Conservation (phyloP, 805 yeast species). For the Candida xyloterini region DNA sequence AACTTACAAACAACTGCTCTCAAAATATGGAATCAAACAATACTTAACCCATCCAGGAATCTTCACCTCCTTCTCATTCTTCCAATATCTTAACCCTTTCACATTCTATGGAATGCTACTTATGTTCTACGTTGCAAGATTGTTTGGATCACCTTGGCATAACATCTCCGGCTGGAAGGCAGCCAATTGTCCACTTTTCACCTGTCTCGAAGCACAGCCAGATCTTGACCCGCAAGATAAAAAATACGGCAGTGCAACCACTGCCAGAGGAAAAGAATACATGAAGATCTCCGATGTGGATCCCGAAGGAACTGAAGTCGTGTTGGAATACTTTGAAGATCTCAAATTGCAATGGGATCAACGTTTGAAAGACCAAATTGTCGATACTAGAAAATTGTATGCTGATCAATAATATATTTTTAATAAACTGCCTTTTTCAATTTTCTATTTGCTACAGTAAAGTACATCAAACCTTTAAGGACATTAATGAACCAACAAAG, state of each 20-base stretch:
- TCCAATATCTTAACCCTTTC: constrained; percentile 68
- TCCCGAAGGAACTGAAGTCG: constrained; percentile 59
- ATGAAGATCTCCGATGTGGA: constrained; percentile 55
- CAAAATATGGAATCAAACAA: constrained; percentile 56
- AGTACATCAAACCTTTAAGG: constrained; percentile 36
- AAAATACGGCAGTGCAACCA: constrained; percentile 72
- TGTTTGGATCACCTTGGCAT: constrained; percentile 83
- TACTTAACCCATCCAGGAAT: constrained; percentile 93
- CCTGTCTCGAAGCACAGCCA: constrained; percentile 53
- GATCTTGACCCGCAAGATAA: constrained; percentile 40
- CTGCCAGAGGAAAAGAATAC: constrained; percentile 61
- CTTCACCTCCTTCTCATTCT: constrained; percentile 78
- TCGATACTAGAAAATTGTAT: constrained; percentile 27
- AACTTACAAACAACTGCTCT: constrained; percentile 49
- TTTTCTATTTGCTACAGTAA: constrained; percentile 5
- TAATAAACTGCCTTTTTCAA: background rate
- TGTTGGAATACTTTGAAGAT: constrained; percentile 58
- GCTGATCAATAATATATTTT: constrained; percentile 2
- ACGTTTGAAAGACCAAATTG: constrained; percentile 68
- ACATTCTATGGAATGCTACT: constrained; percentile 84
- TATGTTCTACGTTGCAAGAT: constrained; percentile 79
- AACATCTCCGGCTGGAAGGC: constrained; percentile 85
- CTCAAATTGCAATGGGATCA: constrained; percentile 70
- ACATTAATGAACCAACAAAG: constrained; percentile 94
- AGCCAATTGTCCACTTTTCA: constrained; percentile 81